Evolutionary conservation across 2,329 filamentous ascomycete genomes (phyloP), one percentile per base, ranked within the genome.

Genomic region (Neofusicoccum umdonicola): DNA sequence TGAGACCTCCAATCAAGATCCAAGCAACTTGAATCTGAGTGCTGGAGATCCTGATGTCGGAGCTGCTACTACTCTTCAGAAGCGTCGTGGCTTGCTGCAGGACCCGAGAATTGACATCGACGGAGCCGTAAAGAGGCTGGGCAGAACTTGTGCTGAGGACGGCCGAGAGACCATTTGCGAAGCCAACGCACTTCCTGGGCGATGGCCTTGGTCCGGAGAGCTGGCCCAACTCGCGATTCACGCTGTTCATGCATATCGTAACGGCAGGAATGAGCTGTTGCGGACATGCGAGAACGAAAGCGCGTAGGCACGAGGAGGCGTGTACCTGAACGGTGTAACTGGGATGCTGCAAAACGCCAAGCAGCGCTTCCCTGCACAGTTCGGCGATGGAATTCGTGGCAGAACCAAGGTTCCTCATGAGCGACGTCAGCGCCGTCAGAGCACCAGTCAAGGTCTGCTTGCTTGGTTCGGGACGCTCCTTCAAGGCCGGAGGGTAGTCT

Each of bases 21-120:
- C 95, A 99, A 4, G 95, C 95, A 2, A 99, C 93, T 74, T 99
- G 95, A 27, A 99, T 93, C 73, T 99, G 95, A 1, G 93, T 97
- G 71, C 92, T 92, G 6, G 95, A 96, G 41, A 95, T 88, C 34
- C 94, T 88, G 62, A 99, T 82, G 74, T 99, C 94, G 1, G 92
- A 95, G 73, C 92, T 92, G 51, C 93, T 89, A 75, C 93, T 97
- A 0, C 90, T 93, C 77, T 99, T 99, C 44, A 99, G 84, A 34
- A 99, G 82, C 44, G 92, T 91, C 0, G 93, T 98, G 1, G 95
- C 93, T 81, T 97, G 93, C 7, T 91, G 90, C 65, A 98, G 84
- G 12, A 98, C 91, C 37, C 92, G 87, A 66, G 93, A 96, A 76
- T 97, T 97, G 64, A 98, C 91, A 72, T 99, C 95, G 1, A 98